These are phyloP conservation scores for Floccularia luteovirens DNA, from an alignment of 768 basidiomycete genomes.

Conservation along the genomic window DNA sequence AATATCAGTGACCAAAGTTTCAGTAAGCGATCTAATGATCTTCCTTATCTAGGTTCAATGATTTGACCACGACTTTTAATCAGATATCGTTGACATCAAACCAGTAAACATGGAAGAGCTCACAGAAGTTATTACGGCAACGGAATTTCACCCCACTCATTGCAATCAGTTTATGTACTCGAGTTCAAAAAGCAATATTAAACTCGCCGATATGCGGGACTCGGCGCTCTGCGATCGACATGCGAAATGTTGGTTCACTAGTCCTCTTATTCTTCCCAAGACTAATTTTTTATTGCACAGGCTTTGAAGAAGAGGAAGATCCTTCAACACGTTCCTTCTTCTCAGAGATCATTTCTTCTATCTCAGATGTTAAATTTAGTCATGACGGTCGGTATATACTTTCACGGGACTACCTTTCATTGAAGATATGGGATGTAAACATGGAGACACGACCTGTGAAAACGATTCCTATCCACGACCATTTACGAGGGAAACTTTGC, in stretches of 20 bases:
- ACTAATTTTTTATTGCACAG: constrained; percentile 31
- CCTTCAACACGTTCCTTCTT: constrained; percentile 97
- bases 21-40: constrained; percentile 78
- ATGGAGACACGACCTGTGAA: constrained; percentile 97
- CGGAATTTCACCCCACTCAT: constrained; percentile 95
- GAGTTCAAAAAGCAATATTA: constrained; percentile 99
- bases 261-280: constrained; percentile 7
- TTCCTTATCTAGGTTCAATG: background rate
- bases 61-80: constrained; percentile 6
- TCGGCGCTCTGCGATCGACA: constrained; percentile 94
- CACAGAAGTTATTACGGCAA: constrained; percentile 99
- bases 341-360: constrained; percentile 98
- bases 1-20: constrained; percentile 99
- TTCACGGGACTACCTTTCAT: constrained; percentile 91
- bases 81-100: constrained; percentile 99
- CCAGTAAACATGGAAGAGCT: constrained; percentile 99
- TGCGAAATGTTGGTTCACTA: constrained; percentile 74
- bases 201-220: constrained; percentile 98
- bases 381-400: constrained; percentile 96
- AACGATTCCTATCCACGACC: constrained; percentile 98
- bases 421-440: constrained; percentile 99
- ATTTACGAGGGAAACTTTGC: constrained; percentile 93
- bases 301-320: constrained; percentile 98
- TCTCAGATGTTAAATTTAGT: constrained; percentile 99
- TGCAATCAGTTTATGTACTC: constrained; percentile 99